phyloP scores from a whole-genome alignment of 768 basidiomycete species.

The Russula sp. region DNA sequence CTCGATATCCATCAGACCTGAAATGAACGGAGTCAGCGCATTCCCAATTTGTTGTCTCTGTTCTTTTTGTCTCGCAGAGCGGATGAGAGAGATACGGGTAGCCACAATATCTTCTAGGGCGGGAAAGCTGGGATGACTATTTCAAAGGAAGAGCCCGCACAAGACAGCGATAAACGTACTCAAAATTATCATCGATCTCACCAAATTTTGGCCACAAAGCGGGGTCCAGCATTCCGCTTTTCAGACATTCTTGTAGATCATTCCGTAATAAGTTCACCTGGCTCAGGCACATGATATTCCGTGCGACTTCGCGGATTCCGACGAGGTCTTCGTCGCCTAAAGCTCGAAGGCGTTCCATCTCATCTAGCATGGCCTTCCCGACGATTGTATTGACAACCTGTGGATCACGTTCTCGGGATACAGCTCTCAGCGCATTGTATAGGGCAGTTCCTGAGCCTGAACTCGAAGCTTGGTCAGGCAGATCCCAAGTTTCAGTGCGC shows the following conservation, averaged over 20 bases:
- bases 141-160: conserved; percentile 12
- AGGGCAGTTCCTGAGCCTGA: conserved; percentile 49
- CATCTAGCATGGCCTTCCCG: conserved; percentile 43
- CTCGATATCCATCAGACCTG: conserved; percentile 51
- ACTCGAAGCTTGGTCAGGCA: conserved; percentile 53
- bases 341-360: conserved; percentile 54
- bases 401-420: conserved; percentile 70
- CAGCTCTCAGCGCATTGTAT: conserved; percentile 71
- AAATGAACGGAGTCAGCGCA: conserved; percentile 46
- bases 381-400: conserved; percentile 42
- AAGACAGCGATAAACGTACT: conserved; percentile 39
- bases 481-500: conserved; percentile 93
- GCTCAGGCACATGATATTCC: conserved; percentile 72
- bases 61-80: conserved; percentile 60
- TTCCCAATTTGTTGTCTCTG: conserved; percentile 72
- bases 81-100: conserved; percentile 75
- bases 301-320: conserved; percentile 60
- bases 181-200: conserved; percentile 48
- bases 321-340: conserved; percentile 75
- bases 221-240: conserved; percentile 29
- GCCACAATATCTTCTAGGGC: conserved; percentile 73
- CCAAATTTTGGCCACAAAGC: conserved; percentile 38
- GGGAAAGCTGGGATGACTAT: conserved; percentile 47
- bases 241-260: conserved; percentile 30
- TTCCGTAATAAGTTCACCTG: conserved; percentile 65